A percentile compares a stretch with the other conserved stretches of the same genome.
Evolutionary conservation across 2,329 filamentous ascomycete genomes (phyloP).

Genomic region (Biscogniauxia mediterranea): DNA sequence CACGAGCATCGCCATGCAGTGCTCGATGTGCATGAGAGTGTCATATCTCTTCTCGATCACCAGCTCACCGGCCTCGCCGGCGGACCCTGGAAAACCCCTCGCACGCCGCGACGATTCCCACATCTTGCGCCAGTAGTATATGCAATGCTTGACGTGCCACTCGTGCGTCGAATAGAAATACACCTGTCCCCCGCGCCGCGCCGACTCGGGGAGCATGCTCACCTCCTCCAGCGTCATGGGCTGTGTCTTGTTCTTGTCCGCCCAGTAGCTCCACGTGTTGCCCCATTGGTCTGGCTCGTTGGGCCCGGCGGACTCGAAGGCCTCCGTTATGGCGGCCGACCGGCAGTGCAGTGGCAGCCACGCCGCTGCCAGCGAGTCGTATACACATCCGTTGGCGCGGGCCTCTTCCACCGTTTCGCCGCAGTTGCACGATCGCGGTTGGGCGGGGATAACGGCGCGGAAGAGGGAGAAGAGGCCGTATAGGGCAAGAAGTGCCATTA

Average conservation of each 20-base stretch:
- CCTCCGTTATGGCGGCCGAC: constrained; percentile 32
- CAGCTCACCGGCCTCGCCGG: neutral
- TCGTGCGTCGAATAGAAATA: constrained; percentile 20
- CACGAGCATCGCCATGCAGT: constrained; percentile 2
- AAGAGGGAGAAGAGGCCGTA: neutral
- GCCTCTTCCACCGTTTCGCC: constrained; percentile 32
- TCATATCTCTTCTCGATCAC: neutral
- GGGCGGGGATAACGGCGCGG: neutral
- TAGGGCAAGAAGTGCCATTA: neutral
- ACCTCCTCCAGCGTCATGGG: constrained; percentile 18
- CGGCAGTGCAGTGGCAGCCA: constrained; percentile 36
- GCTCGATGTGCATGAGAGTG: neutral
- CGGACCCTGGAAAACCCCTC: neutral
- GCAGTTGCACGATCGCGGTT: constrained; percentile 30
- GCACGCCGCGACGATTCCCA: neutral
- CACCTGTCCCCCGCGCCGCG: neutral
- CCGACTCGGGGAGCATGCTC: neutral
- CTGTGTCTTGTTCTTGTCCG: constrained; percentile 25
- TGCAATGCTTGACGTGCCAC: constrained; percentile 35
- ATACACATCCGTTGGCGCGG: constrained; percentile 28
- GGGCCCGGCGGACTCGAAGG: constrained; percentile 32
- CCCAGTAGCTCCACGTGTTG: constrained; percentile 34
- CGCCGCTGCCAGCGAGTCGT: constrained; percentile 34
- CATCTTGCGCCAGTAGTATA: constrained; percentile 35
- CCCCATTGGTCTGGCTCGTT: constrained; percentile 16